Evolutionary conservation across 2,329 filamentous ascomycete genomes (phyloP).

Genomic region (Penicillium sp.): DNA sequence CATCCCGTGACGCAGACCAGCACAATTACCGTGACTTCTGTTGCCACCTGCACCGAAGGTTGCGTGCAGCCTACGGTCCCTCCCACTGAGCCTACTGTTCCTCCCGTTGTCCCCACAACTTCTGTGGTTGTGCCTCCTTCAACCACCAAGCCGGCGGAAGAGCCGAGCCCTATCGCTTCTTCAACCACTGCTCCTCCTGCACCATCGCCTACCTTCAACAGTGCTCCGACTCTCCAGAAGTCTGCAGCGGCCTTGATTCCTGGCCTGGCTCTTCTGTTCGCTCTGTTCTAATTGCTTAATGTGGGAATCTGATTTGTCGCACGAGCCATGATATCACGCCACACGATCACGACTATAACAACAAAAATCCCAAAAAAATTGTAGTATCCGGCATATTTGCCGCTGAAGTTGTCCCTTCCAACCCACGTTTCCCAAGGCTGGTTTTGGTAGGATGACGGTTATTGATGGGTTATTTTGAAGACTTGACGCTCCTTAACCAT

Average conservation of each 20-base stretch:
- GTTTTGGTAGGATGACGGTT: constrained; percentile 8
- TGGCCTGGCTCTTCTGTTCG: constrained; percentile 16
- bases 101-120: neutral
- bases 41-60: constrained; percentile 20
- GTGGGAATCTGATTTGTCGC: neutral
- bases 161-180: neutral
- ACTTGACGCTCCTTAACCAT: constrained; percentile 22
- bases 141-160: neutral
- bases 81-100: constrained; percentile 3
- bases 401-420: constrained; percentile 1
- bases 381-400: constrained; percentile 6
- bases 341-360: neutral
- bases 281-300: constrained; percentile 15
- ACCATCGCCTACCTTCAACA: constrained; percentile 17
- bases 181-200: constrained; percentile 7
- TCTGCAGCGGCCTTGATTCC: constrained; percentile 17
- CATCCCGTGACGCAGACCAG: constrained; percentile 25
- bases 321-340: neutral
- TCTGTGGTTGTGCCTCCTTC: neutral
- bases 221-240: constrained; percentile 18
- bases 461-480: constrained; percentile 13
- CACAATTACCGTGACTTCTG: constrained; percentile 24
- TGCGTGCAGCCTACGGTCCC: constrained; percentile 12
- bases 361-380: constrained; percentile 12
- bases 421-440: neutral